Evolutionary conservation across 495 filamentous ascomycete genomes (phyloP), one percentile per base, ranked within the genome.

Genomic region (Talaromyces wortmannii): DNA sequence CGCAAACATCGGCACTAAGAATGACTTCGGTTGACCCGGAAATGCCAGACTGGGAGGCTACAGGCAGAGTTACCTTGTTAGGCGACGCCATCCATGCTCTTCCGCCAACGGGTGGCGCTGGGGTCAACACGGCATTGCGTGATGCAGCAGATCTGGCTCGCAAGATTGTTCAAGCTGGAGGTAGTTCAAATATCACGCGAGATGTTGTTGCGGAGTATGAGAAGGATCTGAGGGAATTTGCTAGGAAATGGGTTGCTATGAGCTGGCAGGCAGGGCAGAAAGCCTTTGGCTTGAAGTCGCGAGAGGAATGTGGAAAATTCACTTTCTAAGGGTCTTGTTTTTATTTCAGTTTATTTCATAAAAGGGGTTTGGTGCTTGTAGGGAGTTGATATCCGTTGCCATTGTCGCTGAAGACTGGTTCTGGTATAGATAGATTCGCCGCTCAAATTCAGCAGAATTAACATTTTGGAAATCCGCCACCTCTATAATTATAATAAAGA

Each of bases 21-120:
- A 57, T 76, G 31, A 31, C 69, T 32, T 78, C 75, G 6, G 74
- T 68, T 6, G 59, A 57, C 48, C 70, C 68, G n/a, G 61, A 73
- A 17, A 61, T 76, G 15, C 58, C 60, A 4, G 47, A 56, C 6
- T 74, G 71, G 69, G 50, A 61, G 12, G 33, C 65, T 6, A 62
- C 62, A 32, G 63, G 67, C 3, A 69, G 78, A 7, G 80, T 85
- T n/a, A 83, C 82, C 0, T 65, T 85, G 7, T 77, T 85, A 12
- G 83, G 82, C 0, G 82, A 86, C 57, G 80, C 82, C 0, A 78
- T 69, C 23, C 83, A 86, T 61, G 71, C 71, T 12, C 85, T 84
- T 81, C 83, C 82, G 5, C 83, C 83, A 5, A 81, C 81, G 0
- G 80, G 77, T 0, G 82, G 81, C 3, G 76, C 79, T 50, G 83